Evolutionary conservation across 2,329 filamentous ascomycete genomes (phyloP), one percentile per base, ranked within the genome.

Genomic region (Fusarium verticillioides): DNA sequence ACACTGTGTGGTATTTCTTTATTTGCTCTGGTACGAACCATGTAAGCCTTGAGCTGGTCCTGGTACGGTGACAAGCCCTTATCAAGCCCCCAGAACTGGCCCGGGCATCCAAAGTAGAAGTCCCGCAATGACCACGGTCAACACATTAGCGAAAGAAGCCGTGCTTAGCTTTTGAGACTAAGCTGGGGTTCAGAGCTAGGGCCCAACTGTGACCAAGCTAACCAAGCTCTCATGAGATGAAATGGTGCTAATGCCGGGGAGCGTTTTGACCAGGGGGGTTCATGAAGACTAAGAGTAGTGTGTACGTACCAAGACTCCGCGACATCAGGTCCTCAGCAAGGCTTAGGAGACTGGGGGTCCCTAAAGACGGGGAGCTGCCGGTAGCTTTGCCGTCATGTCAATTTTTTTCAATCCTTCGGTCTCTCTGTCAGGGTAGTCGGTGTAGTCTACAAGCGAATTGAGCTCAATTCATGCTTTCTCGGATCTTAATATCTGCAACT

Each of bases 1-100:
- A 78, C 75, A 75, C 72, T 76, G 75, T 74, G 71, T 74, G 69
- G 71, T 75, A 70, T 72, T 65, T 65, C 67, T 76, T 70, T 75
- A 77, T 70, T 72, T 72, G 53, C 60, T 76, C 63, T 73, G 63
- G 69, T 73, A 75, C 68, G 70, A 73, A 74, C 70, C 71, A 69
- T 76, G 62, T 59, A 68, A 63, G 57, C 50, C 70, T 73, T 70
- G 72, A 75, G 63, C 65, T 68, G 63, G 63, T 63, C 62, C 75
- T 67, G 61, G 63, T 60, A 70, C 70, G 70, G 66, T 61, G 44
- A 44, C 64, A 57, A 60, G 70, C 66, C 69, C 71, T 77, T 77
- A 77, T 77, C 75, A 77, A 75, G 69, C 75, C 65, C 70, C 70
- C 72, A 76, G 72, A 75, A 68, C 57, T 72, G 74, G 74, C 21